phyloP scores from a whole-genome alignment of 1,284 basidiomycete genomes.

The Taiwanofungus camphoratus region DNA sequence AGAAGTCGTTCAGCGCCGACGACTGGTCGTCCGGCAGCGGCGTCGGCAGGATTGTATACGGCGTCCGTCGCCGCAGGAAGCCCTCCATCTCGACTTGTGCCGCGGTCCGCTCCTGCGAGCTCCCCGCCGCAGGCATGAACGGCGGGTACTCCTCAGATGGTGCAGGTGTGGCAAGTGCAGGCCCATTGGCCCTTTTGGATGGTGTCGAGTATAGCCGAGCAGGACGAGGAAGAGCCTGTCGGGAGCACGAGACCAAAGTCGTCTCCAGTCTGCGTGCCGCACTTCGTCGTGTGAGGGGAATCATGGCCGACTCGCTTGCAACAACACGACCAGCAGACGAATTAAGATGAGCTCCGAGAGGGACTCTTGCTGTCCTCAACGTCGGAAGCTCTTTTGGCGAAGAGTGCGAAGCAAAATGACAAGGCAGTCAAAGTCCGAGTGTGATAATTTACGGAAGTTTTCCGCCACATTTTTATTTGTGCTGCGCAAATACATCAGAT shows the following conservation, averaged over 20 bases:
- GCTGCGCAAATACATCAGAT: background rate
- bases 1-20: slow-evolving; percentile 40
- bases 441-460: background rate
- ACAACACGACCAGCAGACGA: background rate
- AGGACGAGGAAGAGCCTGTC: slow-evolving; percentile 61
- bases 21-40: slow-evolving; percentile 46
- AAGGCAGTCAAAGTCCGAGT: background rate
- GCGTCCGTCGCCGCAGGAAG: slow-evolving; percentile 42
- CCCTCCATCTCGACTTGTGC: slow-evolving; percentile 30
- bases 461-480: background rate
- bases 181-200: slow-evolving; percentile 46
- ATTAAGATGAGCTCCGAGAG: no score
- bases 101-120: slow-evolving; percentile 2
- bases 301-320: slow-evolving; percentile 21
- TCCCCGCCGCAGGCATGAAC: slow-evolving; percentile 29
- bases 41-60: slow-evolving; percentile 57
- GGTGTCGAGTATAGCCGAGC: slow-evolving; percentile 62
- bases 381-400: background rate
- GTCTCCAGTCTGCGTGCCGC: slow-evolving; percentile 43
- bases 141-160: slow-evolving; percentile 34
- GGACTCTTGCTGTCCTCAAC: no score
- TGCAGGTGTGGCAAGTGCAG: slow-evolving; percentile 41
- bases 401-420: no score
- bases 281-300: slow-evolving; percentile 32
- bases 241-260: slow-evolving; percentile 56